These are phyloP conservation scores for Tympanopsis confertula DNA, from an alignment of 2,329 filamentous ascomycete species.

Conservation along the genomic window DNA sequence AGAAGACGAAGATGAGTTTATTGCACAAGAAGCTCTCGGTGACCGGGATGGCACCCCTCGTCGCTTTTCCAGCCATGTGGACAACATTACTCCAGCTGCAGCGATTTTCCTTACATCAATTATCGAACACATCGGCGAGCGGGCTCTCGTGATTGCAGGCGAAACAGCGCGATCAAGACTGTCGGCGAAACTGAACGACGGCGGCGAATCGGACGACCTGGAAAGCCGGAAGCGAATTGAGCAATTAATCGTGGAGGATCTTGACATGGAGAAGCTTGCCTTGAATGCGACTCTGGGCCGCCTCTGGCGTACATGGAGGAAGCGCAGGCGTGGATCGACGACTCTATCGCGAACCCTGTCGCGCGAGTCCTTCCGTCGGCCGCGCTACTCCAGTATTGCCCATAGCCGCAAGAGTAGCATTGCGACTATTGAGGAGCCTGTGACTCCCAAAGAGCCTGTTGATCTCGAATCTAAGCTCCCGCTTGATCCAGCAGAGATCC, in stretches of 20 bases:
- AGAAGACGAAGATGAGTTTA: conserved; percentile 52
- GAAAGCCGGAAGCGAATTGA: conserved; percentile 15
- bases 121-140: conserved; percentile 51
- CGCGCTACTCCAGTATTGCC: conserved; percentile 4
- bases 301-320: conserved; percentile 56
- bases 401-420: conserved; percentile 23
- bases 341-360: conserved; percentile 20
- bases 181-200: conserved; percentile 15
- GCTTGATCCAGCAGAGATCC: conserved; percentile 16
- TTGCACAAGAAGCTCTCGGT: conserved; percentile 37
- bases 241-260: conserved; percentile 43
- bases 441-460: conserved; percentile 6
- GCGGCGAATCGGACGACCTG: conserved; percentile 11
- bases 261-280: conserved; percentile 51
- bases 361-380: conserved; percentile 11
- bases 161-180: conserved; percentile 34
- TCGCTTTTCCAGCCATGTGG: conserved; percentile 33
- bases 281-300: conserved; percentile 48
- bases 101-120: conserved; percentile 57
- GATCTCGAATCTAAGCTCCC: conserved; percentile 2
- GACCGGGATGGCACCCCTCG: conserved; percentile 20
- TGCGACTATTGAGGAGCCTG: conserved; percentile 17
- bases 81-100: conserved; percentile 45
- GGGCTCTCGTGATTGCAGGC: conserved; percentile 44
- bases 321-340: conserved; percentile 27